A percentile compares a stretch with the other conserved stretches of the same genome.
Conservation (phyloP, 371 early-diverging fungal genomes). For the Mucor circinelloides region DNA sequence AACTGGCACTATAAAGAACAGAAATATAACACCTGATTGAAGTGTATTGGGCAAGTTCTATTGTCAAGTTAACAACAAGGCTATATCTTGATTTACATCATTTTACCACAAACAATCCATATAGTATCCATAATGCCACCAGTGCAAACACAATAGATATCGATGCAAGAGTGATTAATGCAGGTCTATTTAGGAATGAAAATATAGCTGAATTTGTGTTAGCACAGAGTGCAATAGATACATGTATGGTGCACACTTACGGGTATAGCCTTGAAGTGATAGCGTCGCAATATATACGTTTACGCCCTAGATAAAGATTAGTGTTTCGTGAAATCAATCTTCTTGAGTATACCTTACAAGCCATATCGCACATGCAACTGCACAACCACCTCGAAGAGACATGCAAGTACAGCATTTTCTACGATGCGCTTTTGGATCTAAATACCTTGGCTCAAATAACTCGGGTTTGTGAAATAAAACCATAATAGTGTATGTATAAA, state of each 20-base stretch:
- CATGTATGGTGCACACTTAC: background rate
- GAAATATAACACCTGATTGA: background rate
- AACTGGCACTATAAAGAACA: constrained; percentile 8
- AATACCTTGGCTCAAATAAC: constrained; percentile 5
- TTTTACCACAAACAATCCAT: constrained; percentile 25
- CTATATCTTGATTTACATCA: background rate
- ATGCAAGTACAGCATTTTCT: constrained; percentile 31
- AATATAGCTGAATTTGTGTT: constrained; percentile 18
- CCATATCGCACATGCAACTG: constrained; percentile 28
- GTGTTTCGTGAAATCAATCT: background rate
- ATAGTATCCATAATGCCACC: constrained; percentile 12
- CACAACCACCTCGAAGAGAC: constrained; percentile 37
- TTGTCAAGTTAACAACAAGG: background rate
- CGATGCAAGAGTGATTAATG: constrained; percentile 16
- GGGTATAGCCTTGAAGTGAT: constrained; percentile 20
- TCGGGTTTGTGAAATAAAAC: background rate
- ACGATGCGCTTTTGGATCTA: background rate
- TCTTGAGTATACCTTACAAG: constrained; percentile 18
- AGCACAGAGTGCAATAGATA: background rate
- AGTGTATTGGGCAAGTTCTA: constrained; percentile 7
- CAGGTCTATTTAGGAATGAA: constrained; percentile 22
- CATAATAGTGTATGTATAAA: background rate
- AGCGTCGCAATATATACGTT: constrained; percentile 24
- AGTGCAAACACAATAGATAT: constrained; percentile 25
- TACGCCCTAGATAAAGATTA: constrained; percentile 9